These are phyloP conservation scores for Pezizomycotina sp. DNA, from an alignment of 2,329 filamentous ascomycete genomes.

Conservation along the genomic window DNA sequence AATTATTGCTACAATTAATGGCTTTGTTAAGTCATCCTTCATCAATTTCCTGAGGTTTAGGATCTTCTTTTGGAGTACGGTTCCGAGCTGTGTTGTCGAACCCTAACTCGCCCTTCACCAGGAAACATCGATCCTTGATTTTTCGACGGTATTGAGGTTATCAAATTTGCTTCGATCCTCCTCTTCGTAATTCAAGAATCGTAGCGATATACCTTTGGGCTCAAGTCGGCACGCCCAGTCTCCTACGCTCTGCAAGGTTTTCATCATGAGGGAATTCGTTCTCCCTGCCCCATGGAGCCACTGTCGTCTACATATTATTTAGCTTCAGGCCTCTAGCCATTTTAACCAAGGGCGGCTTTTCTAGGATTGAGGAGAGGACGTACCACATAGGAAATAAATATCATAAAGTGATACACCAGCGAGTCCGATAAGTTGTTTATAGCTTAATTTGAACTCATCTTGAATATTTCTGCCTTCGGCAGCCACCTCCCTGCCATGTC, in stretches of 20 bases:
- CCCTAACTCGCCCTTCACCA: too few species aligned
- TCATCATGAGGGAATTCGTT: neutral
- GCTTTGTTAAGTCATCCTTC: neutral
- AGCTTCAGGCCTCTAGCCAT: too few species aligned
- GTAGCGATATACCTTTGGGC: neutral
- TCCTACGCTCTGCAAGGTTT: neutral
- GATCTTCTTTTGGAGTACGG: neutral
- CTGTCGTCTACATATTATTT: conserved; percentile 1
- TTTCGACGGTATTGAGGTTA: too few species aligned
- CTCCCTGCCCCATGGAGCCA: neutral
- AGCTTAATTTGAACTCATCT: neutral
- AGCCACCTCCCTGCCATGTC: neutral
- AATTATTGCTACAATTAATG: neutral
- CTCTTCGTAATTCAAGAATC: neutral
- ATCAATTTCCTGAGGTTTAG: neutral
- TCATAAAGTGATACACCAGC: neutral
- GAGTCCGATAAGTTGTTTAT: neutral
- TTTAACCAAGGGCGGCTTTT: too few species aligned
- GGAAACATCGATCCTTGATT: too few species aligned
- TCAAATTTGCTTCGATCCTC: neutral
- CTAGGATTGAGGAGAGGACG: too few species aligned
- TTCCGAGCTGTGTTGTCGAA: too few species aligned
- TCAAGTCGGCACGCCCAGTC: conserved; percentile 1
- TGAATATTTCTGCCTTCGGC: neutral
- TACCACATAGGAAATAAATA: conserved; percentile 1